Percentiles rank a stretch among this genome's conserved stretches.
phyloP scores from a whole-genome alignment of 2,329 filamentous ascomycete genomes.

The Berkeleyomyces rouxiae region DNA sequence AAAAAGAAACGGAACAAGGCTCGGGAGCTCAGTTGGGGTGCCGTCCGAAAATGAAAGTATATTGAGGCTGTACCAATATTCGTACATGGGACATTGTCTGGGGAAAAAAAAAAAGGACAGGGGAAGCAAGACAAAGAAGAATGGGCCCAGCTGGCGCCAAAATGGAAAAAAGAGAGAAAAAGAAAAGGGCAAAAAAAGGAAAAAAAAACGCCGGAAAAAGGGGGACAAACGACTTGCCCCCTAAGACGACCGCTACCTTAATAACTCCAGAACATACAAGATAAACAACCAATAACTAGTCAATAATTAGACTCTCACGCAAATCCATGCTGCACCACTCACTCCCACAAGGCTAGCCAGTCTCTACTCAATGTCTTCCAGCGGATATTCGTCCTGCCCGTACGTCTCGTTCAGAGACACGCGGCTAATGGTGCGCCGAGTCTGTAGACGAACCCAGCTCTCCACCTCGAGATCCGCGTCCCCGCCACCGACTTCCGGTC shows the following conservation, averaged over 20 bases:
- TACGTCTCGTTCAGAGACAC: conserved; percentile 44
- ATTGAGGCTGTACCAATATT: neutral
- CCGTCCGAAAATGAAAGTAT: neutral
- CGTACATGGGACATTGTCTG: neutral
- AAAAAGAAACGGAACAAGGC: neutral
- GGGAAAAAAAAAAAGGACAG: neutral
- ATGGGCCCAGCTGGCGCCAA: neutral
- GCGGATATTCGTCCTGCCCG: conserved; percentile 36
- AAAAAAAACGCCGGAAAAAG: neutral
- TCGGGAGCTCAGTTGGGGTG: neutral
- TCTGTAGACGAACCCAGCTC: conserved; percentile 46
- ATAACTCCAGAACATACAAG: neutral
- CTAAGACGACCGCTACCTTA: neutral
- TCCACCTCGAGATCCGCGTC: conserved; percentile 28
- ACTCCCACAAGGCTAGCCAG: neutral
- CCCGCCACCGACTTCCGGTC: conserved; percentile 20
- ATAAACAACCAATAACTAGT: neutral
- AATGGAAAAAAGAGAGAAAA: neutral
- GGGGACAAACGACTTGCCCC: neutral
- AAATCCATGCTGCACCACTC: neutral
- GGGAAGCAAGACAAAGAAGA: neutral
- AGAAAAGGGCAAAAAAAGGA: neutral
- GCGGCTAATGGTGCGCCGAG: conserved; percentile 31
- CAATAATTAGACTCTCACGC: no score
- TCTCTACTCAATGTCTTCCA: conserved; percentile 3